phyloP scores from a whole-genome alignment of 208 protist species.

The Plasmodiophora brassicae region DNA sequence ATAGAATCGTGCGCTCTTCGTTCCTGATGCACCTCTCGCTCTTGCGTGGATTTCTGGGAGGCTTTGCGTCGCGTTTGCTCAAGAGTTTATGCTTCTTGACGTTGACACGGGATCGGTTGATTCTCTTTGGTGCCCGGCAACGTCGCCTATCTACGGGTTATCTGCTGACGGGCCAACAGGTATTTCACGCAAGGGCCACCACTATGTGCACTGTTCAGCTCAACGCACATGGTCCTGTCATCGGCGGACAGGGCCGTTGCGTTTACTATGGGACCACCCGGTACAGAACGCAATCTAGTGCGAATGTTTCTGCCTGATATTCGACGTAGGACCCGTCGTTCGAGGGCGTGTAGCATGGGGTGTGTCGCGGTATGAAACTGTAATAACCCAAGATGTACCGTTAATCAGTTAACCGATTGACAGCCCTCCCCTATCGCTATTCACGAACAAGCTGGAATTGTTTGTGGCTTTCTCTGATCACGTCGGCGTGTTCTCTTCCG shows the following conservation, averaged over 20 bases:
- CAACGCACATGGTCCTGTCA: neutral
- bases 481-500: neutral
- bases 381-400: neutral
- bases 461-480: conserved; percentile 13
- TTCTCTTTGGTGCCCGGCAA: neutral
- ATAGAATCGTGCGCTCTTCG: neutral
- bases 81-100: neutral
- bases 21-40: neutral
- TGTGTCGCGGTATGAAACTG: neutral
- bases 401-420: neutral
- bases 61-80: neutral
- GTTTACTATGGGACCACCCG: neutral
- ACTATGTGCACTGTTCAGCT: neutral
- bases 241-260: neutral
- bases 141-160: neutral
- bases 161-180: neutral
- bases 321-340: neutral
- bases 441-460: neutral
- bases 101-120: neutral
- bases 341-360: neutral
- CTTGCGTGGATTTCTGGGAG: neutral
- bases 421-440: neutral
- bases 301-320: neutral
- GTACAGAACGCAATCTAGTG: no score
- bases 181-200: neutral